Evolutionary conservation across 169 alveolate genomes (phyloP), one percentile per base, ranked within the genome.

Genomic region (Plasmodium ovale): DNA sequence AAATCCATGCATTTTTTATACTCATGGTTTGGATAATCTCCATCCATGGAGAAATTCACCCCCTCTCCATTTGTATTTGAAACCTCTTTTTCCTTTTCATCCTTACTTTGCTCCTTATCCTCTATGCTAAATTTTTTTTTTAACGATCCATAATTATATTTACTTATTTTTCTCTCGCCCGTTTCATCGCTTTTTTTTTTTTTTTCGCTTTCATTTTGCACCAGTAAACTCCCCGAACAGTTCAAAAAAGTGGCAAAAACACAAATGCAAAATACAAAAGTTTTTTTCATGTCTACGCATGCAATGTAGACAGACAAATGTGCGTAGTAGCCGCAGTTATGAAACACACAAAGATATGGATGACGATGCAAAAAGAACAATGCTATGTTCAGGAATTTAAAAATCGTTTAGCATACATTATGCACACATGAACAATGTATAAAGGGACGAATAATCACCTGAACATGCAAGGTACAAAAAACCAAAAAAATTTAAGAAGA

Each of bases 1-100:
- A 69, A 29, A 58, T 47, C 31, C n/a, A 85, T 85, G 21, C 91
- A 85, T 59, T 68, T 54, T 16, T 56, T 35, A 25, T 69, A 85
- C 31, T 68, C 91, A 14, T 64, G 31, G 0, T 54, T 39, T 72
- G 44, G 21, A 25, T 72, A 16, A 23, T 23, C 64, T 42, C 23
- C 47, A 21, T 67, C 69, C 16, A 21, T 9, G 37, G 7, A 10
- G 39, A n/a, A 3, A 74, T 64, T 33, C 9, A 42, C 33, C 49
- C 49, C 53, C 60, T 21, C n/a, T 42, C 35, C 10, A 7, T 65
- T 27, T 23, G 21, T 49, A 25, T 42, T 62, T 42, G 9, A 6
- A 7, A 5, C 10, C 19, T 42, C 19, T 19, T 31, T 0, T 0
- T 6, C 56, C 16, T 23, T 31, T 23, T 37, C 67, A 19, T 56